phyloP scores from a whole-genome alignment of 1,284 basidiomycete species.

The Boletus mariae region DNA sequence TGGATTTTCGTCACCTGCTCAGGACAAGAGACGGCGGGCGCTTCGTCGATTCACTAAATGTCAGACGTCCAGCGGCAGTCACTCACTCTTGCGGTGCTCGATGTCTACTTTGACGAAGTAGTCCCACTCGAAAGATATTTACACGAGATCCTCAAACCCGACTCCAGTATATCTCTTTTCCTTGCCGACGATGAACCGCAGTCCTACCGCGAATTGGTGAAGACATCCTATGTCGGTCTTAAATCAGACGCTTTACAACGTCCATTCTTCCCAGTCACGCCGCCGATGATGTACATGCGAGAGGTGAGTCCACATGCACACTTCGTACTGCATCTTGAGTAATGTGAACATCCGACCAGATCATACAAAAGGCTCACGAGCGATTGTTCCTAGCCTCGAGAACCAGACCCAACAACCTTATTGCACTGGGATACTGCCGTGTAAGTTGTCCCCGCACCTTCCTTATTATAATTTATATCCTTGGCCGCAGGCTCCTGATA shows the following conservation, averaged over 20 bases:
- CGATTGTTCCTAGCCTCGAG: conserved; percentile 43
- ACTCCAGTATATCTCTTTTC: conserved; percentile 6
- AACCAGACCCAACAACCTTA: conserved; percentile 47
- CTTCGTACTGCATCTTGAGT: neutral
- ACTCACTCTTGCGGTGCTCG: conserved; percentile 23
- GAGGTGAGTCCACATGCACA: conserved; percentile 40
- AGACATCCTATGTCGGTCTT: conserved; percentile 43
- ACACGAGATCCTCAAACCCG: conserved; percentile 29
- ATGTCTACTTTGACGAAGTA: conserved; percentile 40
- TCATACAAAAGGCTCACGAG: conserved; percentile 58
- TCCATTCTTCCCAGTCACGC: conserved; percentile 29
- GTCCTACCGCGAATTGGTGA: conserved; percentile 41
- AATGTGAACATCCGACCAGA: conserved; percentile 33
- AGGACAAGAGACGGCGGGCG: neutral
- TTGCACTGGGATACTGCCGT: conserved; percentile 62
- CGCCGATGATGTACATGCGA: conserved; percentile 49
- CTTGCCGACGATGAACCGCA: conserved; percentile 34
- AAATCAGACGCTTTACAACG: conserved; percentile 14
- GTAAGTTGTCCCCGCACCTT: conserved; percentile 35
- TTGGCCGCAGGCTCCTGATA: conserved; percentile 14
- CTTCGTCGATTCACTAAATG: conserved; percentile 3
- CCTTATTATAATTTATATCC: neutral
- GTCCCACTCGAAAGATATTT: conserved; percentile 44
- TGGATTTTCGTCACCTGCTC: neutral
- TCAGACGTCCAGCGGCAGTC: conserved; percentile 1